Evolutionary conservation across 331 rosid genomes (phyloP).

Genomic region (Cydonia oblonga): DNA sequence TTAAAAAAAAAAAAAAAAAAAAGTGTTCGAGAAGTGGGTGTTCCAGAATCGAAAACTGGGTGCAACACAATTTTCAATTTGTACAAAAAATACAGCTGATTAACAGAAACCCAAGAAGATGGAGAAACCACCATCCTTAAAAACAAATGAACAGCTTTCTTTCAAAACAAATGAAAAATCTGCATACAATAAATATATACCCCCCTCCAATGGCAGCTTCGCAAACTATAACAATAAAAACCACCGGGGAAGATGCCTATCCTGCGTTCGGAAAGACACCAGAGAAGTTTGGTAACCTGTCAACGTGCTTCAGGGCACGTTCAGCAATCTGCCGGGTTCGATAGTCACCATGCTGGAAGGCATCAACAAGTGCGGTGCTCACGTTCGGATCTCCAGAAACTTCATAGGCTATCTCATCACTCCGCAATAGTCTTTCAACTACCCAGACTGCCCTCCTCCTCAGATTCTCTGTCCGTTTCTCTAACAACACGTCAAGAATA

Average conservation of each 20-base stretch:
- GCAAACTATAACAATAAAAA: slow-evolving; percentile 24
- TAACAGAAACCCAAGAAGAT: slow-evolving; percentile 2
- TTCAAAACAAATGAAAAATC: slow-evolving; percentile 7
- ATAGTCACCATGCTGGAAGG: slow-evolving; percentile 89
- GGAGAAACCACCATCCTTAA: neutral
- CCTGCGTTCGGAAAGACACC: slow-evolving; percentile 68
- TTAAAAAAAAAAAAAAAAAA: too few relatives aligned
- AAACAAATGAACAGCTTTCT: slow-evolving; percentile 12
- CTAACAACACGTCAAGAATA: slow-evolving; percentile 66
- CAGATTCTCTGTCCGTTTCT: slow-evolving; percentile 70
- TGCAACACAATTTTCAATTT: too few relatives aligned
- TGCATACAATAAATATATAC: slow-evolving; percentile 34
- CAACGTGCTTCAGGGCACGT: slow-evolving; percentile 88
- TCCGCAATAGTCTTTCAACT: slow-evolving; percentile 82
- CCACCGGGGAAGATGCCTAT: slow-evolving; percentile 14
- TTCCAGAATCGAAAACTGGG: too few relatives aligned
- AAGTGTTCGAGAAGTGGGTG: too few relatives aligned
- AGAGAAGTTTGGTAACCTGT: slow-evolving; percentile 94
- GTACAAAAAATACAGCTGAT: neutral
- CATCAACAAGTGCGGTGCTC: slow-evolving; percentile 92
- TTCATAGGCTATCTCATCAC: slow-evolving; percentile 62
- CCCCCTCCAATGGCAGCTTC: slow-evolving; percentile 22
- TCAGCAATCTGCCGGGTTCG: slow-evolving; percentile 93
- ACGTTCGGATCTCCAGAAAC: slow-evolving; percentile 78
- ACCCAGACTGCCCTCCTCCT: slow-evolving; percentile 90